Evolutionary conservation across 805 yeast genomes (phyloP).

Genomic region (Yarrowia osloensis): DNA sequence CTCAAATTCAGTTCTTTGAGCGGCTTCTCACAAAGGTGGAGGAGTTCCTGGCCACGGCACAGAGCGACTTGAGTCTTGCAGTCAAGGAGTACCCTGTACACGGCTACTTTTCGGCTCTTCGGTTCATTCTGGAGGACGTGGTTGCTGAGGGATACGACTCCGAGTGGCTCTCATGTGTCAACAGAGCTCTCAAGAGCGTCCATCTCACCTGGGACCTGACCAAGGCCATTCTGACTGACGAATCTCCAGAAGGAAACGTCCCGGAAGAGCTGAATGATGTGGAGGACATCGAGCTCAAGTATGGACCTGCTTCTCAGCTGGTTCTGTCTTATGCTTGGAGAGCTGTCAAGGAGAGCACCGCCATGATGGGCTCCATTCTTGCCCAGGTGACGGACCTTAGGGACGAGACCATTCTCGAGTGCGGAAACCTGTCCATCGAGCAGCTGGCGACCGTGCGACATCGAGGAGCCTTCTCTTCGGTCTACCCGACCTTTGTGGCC

Average conservation of each 20-base stretch:
- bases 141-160: slow-evolving; percentile 36
- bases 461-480: slow-evolving; percentile 88
- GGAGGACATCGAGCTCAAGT: slow-evolving; percentile 37
- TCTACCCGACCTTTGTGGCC: slow-evolving; percentile 74
- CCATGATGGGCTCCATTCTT: slow-evolving; percentile 53
- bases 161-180: slow-evolving; percentile 34
- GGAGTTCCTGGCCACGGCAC: slow-evolving; percentile 43
- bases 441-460: slow-evolving; percentile 79
- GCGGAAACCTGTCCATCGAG: slow-evolving; percentile 59
- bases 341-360: slow-evolving; percentile 73
- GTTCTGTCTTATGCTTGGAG: slow-evolving; percentile 78
- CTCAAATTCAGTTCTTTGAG: slow-evolving; percentile 39
- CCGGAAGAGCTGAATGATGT: slow-evolving; percentile 45
- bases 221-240: slow-evolving; percentile 58
- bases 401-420: slow-evolving; percentile 39
- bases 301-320: slow-evolving; percentile 46
- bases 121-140: slow-evolving; percentile 47
- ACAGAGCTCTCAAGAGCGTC: slow-evolving; percentile 33
- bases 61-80: slow-evolving; percentile 46
- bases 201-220: slow-evolving; percentile 49
- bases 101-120: slow-evolving; percentile 67
- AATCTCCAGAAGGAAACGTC: slow-evolving; percentile 69
- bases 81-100: slow-evolving; percentile 58
- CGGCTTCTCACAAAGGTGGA: slow-evolving; percentile 45
- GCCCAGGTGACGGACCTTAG: slow-evolving; percentile 41